Percentiles rank a stretch among this genome's conserved stretches.
Evolutionary conservation across 2,329 filamentous ascomycete genomes (phyloP).

Genomic region (Colletotrichum sp.): DNA sequence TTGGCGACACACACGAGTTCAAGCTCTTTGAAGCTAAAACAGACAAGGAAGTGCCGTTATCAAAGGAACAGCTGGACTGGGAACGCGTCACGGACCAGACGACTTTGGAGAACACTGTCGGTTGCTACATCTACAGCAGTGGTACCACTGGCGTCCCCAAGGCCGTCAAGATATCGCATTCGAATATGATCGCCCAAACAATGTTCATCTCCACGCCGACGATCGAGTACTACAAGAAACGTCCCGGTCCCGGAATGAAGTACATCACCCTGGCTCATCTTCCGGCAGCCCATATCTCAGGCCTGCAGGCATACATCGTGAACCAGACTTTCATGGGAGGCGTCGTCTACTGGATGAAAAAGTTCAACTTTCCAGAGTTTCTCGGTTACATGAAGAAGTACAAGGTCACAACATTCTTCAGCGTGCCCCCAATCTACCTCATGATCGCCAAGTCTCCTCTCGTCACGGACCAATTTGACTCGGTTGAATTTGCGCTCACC

Average conservation of each 20-base stretch:
- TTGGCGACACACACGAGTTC: conserved; percentile 23
- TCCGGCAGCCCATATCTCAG: conserved; percentile 52
- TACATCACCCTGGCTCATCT: conserved; percentile 47
- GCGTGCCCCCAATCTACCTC: conserved; percentile 66
- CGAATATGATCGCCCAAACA: conserved; percentile 45
- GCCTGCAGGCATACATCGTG: conserved; percentile 48
- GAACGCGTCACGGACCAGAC: conserved; percentile 53
- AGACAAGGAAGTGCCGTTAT: conserved; percentile 35
- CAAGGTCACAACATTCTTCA: conserved; percentile 59
- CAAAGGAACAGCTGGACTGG: conserved; percentile 53
- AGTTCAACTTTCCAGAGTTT: conserved; percentile 62
- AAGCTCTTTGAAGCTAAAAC: conserved; percentile 31
- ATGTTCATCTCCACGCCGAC: conserved; percentile 33
- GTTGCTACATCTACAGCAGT: conserved; percentile 53
- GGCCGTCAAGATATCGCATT: conserved; percentile 50
- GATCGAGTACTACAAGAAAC: conserved; percentile 32
- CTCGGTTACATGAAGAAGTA: conserved; percentile 55
- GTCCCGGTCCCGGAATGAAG: conserved; percentile 24
- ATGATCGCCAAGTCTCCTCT: conserved; percentile 61
- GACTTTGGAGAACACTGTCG: conserved; percentile 44
- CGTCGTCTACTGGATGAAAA: conserved; percentile 66
- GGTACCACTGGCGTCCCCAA: conserved; percentile 56
- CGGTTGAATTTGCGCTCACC: conserved; percentile 49
- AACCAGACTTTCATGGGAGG: conserved; percentile 46
- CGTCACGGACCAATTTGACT: conserved; percentile 61